A percentile compares a stretch with the other conserved stretches of the same genome.
Evolutionary conservation across 345 rosid genomes (phyloP).

Genomic region (Limnanthes douglasii): DNA sequence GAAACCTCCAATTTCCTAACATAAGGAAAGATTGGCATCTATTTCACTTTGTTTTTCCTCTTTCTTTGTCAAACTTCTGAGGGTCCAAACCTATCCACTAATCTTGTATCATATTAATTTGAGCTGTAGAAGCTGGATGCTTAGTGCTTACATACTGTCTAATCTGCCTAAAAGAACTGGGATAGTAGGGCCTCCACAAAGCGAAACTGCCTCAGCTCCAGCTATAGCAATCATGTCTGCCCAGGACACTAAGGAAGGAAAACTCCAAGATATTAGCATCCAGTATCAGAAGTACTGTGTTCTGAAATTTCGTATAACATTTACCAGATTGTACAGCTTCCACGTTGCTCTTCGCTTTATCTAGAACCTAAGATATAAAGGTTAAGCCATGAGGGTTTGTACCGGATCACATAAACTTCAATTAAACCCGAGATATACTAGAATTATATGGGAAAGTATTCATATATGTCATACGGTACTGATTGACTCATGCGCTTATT

Average conservation of each 20-base stretch:
- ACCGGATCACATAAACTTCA: no score
- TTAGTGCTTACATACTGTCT: slow-evolving; percentile 47
- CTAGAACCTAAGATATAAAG: slow-evolving; percentile 53
- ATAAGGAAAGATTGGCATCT: no score
- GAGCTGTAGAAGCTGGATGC: no score
- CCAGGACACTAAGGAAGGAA: slow-evolving; percentile 65
- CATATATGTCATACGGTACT: no score
- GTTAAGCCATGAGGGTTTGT: no score
- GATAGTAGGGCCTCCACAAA: slow-evolving; percentile 84
- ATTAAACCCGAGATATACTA: not conserved
- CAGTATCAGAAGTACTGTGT: slow-evolving; percentile 3
- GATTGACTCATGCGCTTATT: no score
- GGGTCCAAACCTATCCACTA: no score
- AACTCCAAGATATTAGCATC: slow-evolving; percentile 12
- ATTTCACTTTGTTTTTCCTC: no score
- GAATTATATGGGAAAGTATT: slow-evolving; percentile 1
- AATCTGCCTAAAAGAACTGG: slow-evolving; percentile 56
- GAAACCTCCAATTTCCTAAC: no score
- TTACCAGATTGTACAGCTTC: slow-evolving; percentile 58
- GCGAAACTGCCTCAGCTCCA: slow-evolving; percentile 84
- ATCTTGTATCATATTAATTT: no score
- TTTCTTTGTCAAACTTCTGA: no score
- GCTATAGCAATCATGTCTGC: slow-evolving; percentile 86
- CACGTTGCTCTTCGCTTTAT: slow-evolving; percentile 60
- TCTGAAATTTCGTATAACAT: slow-evolving; percentile 7